Base-by-base conservation (phyloP, 352 stramenopile species). In the Phytopythium aichiense region DNA sequence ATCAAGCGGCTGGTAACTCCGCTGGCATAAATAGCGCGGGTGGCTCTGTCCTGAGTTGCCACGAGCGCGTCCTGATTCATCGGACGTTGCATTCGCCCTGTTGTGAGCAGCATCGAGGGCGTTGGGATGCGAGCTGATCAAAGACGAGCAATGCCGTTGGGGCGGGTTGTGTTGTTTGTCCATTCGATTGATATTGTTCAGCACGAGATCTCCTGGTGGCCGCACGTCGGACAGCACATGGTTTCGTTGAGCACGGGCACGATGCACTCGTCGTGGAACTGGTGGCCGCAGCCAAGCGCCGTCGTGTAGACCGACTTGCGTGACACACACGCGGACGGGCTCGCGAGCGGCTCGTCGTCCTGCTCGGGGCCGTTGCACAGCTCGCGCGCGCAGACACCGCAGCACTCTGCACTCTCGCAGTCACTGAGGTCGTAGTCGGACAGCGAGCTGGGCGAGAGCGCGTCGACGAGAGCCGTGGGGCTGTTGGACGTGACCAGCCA, bases 201-300 rank as follows among this genome's bases (percentile, higher is more conserved):
- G 48, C 48, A 54, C 15, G 48, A 0, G 35, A 76, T 69, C 63
- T 76, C 66, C n/a, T 68, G 46, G 69, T 71, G 60, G 49, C 68
- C 43, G 42, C 73, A 78, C 0, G 60, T 67, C 33, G 70, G 73
- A 23, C 73, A 81, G 25, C 60, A 52, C 50, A 81, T 53, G 35
- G 64, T 68, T 30, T 70, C 56, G 61, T 81, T 74, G 20, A 81
- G 58, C 9, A 72, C 65, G 11, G 65, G 67, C 9, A 81, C 59
- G 52, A 76, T 78, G 65, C 73, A 81, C 65, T 81, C 68, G 61
- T 75, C 68, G 56, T 73, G 65, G 33, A 75, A 75, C 49, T 72
- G 61, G 40, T 75, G 68, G 53, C 70, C 73, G 50, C 70, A 76
- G 49, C 68, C 57, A 42, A 81, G 30, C 42, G 30, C 46, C 31